Conservation (phyloP, 768 basidiomycete genomes). For the Favolaschia claudopus region DNA sequence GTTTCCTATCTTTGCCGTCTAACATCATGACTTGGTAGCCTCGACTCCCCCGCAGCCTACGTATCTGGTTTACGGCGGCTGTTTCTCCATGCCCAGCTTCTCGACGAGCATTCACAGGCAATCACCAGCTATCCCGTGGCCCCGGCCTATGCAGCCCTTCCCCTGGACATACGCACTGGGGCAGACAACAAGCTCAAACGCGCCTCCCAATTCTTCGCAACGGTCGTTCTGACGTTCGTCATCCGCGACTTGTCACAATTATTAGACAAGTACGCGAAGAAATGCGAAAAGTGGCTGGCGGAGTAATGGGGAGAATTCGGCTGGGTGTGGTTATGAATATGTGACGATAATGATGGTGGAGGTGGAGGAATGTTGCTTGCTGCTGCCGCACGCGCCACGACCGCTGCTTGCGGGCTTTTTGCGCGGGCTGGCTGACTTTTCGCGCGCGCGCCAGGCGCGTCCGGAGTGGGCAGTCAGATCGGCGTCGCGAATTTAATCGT, state of each 20-base stretch:
- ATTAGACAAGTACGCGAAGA: conserved; percentile 93
- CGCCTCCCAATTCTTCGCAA: conserved; percentile 91
- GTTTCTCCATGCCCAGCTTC: conserved; percentile 77
- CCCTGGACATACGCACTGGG: conserved; percentile 64
- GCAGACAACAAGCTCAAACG: conserved; percentile 81
- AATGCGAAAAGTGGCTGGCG: conserved; percentile 91
- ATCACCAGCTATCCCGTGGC: conserved; percentile 69
- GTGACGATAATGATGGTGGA: background rate
- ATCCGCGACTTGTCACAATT: conserved; percentile 86
- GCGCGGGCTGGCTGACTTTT: no score
- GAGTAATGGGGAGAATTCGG: no score
- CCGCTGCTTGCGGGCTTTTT: conserved; percentile 13
- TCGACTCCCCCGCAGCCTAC: conserved; percentile 89
- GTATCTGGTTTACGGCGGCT: conserved; percentile 78
- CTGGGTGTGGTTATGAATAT: background rate
- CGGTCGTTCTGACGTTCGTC: conserved; percentile 88
- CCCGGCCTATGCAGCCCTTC: conserved; percentile 77
- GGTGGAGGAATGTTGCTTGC: background rate
- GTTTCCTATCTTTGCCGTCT: conserved; percentile 23
- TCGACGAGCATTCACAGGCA: conserved; percentile 88
- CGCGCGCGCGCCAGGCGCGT: conserved; percentile 6
- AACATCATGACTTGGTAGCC: conserved; percentile 50
- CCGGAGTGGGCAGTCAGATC: background rate
- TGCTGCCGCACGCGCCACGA: conserved; percentile 8
- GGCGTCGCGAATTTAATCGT: background rate